phyloP scores from a whole-genome alignment of 768 basidiomycete genomes.

The Mycena maculata region DNA sequence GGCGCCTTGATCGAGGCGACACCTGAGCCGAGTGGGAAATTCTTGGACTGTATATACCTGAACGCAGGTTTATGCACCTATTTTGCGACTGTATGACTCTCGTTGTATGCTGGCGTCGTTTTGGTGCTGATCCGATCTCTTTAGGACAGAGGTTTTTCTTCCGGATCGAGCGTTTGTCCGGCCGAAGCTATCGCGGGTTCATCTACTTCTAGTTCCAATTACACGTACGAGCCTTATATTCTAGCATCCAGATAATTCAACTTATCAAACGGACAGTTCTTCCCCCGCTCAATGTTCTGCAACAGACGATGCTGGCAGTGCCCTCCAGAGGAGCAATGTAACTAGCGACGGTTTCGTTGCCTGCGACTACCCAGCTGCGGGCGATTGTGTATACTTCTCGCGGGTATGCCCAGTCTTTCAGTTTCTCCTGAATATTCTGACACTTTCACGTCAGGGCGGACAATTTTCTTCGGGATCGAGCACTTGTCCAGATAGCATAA shows the following conservation, averaged over 20 bases:
- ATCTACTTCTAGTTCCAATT: not conserved
- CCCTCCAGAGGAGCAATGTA: not conserved
- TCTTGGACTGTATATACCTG: not conserved
- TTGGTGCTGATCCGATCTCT: not conserved
- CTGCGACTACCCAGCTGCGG: not conserved
- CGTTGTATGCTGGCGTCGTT: not conserved
- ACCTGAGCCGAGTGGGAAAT: not conserved
- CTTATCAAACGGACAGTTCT: not conserved
- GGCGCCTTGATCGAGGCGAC: not conserved
- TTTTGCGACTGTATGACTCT: not conserved
- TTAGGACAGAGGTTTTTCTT: not conserved
- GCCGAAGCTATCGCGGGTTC: not conserved
- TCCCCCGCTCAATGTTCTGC: not conserved
- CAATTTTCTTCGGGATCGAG: slow-evolving; percentile 15
- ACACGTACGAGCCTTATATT: not conserved
- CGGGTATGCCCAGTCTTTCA: too few relatives aligned
- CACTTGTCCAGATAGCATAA: slow-evolving; percentile 6
- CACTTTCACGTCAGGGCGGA: not conserved
- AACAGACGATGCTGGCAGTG: not conserved
- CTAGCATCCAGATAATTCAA: not conserved
- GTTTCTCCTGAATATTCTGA: too few relatives aligned
- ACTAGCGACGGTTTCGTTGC: slow-evolving; percentile 1
- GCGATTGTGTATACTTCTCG: slow-evolving; percentile 4
- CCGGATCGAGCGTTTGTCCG: not conserved
- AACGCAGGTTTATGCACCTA: not conserved